Conservation (phyloP, 2,329 filamentous ascomycete genomes). For the Cladosporium oxysporum region DNA sequence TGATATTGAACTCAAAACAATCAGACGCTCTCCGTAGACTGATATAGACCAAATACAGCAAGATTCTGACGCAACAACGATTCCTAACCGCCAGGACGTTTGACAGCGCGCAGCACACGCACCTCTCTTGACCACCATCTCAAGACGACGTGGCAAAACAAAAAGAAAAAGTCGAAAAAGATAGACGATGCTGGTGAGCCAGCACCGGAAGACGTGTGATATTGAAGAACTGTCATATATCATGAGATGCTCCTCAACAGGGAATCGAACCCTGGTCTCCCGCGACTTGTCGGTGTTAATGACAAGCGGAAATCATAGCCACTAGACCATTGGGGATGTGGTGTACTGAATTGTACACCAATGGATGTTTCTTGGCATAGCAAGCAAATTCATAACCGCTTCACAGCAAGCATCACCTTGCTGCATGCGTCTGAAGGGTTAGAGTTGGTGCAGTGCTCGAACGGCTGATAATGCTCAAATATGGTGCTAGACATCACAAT, state of each 20-base stretch:
- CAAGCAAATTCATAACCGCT: no score
- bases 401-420: no score
- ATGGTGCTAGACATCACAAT: no score
- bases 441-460: neutral
- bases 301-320: constrained; percentile 42
- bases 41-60: neutral
- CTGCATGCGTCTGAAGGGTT: neutral
- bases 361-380: neutral
- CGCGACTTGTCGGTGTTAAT: constrained; percentile 21
- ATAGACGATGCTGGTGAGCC: neutral
- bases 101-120: no score
- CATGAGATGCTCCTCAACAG: no score
- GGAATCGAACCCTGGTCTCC: no score
- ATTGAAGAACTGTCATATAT: no score
- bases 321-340: constrained; percentile 35
- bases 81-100: no score
- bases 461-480: no score
- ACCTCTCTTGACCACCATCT: no score
- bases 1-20: neutral
- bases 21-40: neutral
- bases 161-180: neutral
- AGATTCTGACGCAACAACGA: neutral
- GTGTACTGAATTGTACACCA: constrained; percentile 2
- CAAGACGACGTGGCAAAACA: no score
- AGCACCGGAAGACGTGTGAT: constrained; percentile 6